Base-by-base conservation (phyloP, 2,329 filamentous ascomycete species). In the Beauveria sp. region DNA sequence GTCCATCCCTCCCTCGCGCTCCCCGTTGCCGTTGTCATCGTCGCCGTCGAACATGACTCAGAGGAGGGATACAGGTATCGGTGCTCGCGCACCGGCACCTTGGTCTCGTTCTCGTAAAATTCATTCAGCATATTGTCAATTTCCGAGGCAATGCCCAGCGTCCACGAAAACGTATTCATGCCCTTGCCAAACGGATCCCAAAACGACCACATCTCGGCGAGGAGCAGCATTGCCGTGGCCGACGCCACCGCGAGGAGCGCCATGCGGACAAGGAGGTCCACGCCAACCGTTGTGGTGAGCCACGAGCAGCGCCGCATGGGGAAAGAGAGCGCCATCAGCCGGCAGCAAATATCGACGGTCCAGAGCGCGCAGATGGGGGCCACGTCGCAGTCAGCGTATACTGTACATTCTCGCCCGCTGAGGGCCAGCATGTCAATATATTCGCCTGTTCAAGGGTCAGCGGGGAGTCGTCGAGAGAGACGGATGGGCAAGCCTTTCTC, bases 121-220 rank as follows among this genome's bases (percentile, higher is more conserved):
- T 71, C 68, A 30, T 69, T 67, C 40, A 71, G 38, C 62, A 71
- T 66, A 24, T 62, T 61, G 60, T 71, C 70, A 58, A 71, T 64
- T 49, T 71, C 70, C 12, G 42, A 65, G 2, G 69, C 70, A n/a
- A 71, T 65, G 3, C 68, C 67, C 20, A 70, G 60, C 1, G 67
- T 69, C 66, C 67, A 72, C 18, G 65, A 52, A 51, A 64, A 66
- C 24, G 58, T 66, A 40, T 71, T 71, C 9, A 67, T 54, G 1
- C 64, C 65, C 14, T 22, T 51, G 9, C 62, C 53, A 42, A 65
- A 67, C 0, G 70, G 70, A 57, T 71, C 65, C 69, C 69, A 71
- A 57, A 70, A 63, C 8, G 57, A 18, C 64, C 65, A 67, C 43
- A 70, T 63, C 57, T 71, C 68, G 2, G 62, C 34, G 9, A 70